Evolutionary conservation across 2,329 filamentous ascomycete species (phyloP), one percentile per base, ranked within the genome.

Genomic region (Talaromyces sp.): DNA sequence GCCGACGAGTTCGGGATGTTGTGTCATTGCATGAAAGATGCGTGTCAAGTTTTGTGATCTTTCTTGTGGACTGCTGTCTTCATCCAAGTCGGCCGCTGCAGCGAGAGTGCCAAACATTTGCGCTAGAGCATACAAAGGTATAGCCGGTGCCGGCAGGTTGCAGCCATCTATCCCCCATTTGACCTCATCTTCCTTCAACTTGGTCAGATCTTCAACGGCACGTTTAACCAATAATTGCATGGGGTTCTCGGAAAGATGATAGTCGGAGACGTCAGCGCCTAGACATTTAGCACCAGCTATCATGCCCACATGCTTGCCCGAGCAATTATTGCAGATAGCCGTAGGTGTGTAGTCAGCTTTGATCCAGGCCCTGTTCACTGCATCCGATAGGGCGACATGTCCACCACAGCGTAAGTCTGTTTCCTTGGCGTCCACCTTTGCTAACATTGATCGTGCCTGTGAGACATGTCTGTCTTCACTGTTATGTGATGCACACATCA

Each of bases 291-390:
- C 74, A 1, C 77, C 82, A 0, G 77, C 81, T 24, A 83, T 68
- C 80, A 83, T 83, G 0, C 78, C 81, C 3, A 73, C 78, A 67
- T 84, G 81, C 47, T 84, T 84, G 1, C 81, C 82, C 0, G 81
- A 83, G 66, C 81, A 84, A 65, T 83, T 82, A 60, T 79, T 83
- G 58, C 73, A 76, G 0, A 82, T 69, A 0, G 72, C 71, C 0
- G 76, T 78, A 0, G 81, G 81, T 0, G 64, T 69, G 52, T 77
- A 79, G 1, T 73, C 80, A 0, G 61, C 61, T 62, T 72, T 77
- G 57, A 79, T 76, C 81, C 81, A 83, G 0, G 56, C 65, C 0
- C 70, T 69, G 63, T 81, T 78, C 4, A 82, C 73, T 0, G 62
- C 63, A 1, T 76, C 72, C 3, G 70, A 75, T 7, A 81, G 47